Evolutionary conservation across 2,329 filamentous ascomycete genomes (phyloP), one percentile per base, ranked within the genome.

Genomic region (Orbilia javanica): DNA sequence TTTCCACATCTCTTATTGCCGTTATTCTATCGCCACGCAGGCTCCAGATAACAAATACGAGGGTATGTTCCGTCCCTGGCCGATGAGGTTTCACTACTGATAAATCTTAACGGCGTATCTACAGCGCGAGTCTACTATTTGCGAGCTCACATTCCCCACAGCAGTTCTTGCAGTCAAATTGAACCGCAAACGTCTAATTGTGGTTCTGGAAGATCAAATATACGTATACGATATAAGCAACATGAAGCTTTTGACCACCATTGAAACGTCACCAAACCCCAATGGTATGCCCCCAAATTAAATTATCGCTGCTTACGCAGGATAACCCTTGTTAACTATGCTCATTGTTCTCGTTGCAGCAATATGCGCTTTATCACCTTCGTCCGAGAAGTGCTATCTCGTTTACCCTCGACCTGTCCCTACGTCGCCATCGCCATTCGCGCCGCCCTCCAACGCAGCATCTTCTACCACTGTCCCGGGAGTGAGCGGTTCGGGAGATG

Each of bases 161-260:
- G 94, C 94, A 62, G 94, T 99, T 10, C 89, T 98, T 46, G 94
- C 95, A 20, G 93, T 99, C 75, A 92, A 94, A 80, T 87, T 99
- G 82, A 99, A 99, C 84, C 89, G 96, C 81, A 98, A 97, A 84
- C 91, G 96, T 42, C 88, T 99, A 27, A 93, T 96, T 11, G 94
- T 99, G 34, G 91, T 98, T 13, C 88, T 98, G 71, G 96, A 99
- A 84, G 94, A 97, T 82, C 92, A 97, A 83, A 97, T 98, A 79
- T 99, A 98, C 85, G 88, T 99, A 60, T 99, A 99, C 86, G 96
- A 99, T 84, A 98, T 99, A 80, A 94, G 94, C 85, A 98, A 97
- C 83, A 98, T 99, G 95, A 95, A 92, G 82, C 89, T 98, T 74
- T 87, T 98, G 46, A 92, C 94, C 84, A 97, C 93, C 4, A 97